Percentiles rank a stretch among this genome's conserved stretches.
Conservation (phyloP, 768 basidiomycete genomes). For the Phylloporus arenicola region DNA sequence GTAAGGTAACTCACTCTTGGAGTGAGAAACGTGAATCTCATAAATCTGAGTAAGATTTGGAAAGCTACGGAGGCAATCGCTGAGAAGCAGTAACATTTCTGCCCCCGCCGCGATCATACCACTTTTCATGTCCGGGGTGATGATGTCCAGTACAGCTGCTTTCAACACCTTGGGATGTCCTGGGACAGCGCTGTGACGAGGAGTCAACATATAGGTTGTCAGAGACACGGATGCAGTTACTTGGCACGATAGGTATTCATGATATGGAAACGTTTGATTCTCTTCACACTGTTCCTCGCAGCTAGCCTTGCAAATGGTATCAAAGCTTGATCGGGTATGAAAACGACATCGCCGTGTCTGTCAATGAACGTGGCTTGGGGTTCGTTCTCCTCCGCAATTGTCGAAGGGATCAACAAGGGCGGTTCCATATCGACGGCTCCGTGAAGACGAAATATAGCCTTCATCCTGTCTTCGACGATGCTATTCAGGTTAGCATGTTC, state of each 20-base stretch:
- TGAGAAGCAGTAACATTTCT: constrained; percentile 66
- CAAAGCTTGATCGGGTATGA: constrained; percentile 66
- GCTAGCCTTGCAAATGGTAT: constrained; percentile 79
- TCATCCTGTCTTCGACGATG: constrained; percentile 71
- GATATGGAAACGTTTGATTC: constrained; percentile 83
- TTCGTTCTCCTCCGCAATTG: constrained; percentile 56
- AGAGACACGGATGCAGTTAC: constrained; percentile 33
- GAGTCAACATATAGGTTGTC: constrained; percentile 1
- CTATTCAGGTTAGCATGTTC: constrained; percentile 68
- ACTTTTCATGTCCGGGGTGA: constrained; percentile 61
- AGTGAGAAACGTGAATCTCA: constrained; percentile 76
- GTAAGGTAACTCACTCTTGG: constrained; percentile 47
- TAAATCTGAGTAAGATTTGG: constrained; percentile 63
- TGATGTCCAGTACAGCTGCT: constrained; percentile 79
- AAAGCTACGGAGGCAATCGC: constrained; percentile 64
- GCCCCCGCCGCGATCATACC: constrained; percentile 68
- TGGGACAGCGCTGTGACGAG: constrained; percentile 44
- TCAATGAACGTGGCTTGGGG: constrained; percentile 74
- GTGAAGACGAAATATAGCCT: constrained; percentile 77
- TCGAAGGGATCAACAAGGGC: constrained; percentile 73
- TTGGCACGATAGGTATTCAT: constrained; percentile 65
- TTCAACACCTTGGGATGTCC: constrained; percentile 72
- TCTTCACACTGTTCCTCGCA: constrained; percentile 54
- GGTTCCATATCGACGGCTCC: constrained; percentile 88
- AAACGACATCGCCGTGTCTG: constrained; percentile 69